These are phyloP conservation scores for Cupressus sempervirens DNA, from an alignment of 75 land plant species.

Conservation along the genomic window DNA sequence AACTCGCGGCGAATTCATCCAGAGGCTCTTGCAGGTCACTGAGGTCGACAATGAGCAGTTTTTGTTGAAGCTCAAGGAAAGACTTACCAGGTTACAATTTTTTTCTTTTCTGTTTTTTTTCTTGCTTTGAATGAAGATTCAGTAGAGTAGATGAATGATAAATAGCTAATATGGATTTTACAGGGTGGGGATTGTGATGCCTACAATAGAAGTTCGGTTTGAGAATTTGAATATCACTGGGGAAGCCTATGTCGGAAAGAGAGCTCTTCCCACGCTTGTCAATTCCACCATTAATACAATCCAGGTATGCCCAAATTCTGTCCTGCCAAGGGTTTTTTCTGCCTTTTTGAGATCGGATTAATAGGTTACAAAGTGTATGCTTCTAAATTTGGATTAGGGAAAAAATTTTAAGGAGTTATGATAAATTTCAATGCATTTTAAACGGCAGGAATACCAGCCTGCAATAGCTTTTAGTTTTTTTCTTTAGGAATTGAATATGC, in stretches of 20 bases:
- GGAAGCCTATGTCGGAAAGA: constrained; percentile 49
- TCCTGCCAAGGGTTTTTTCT: too few relatives aligned
- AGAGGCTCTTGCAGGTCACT: constrained; percentile 44
- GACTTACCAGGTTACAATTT: constrained; percentile 51
- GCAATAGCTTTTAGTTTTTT: too few relatives aligned
- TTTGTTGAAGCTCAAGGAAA: constrained; percentile 47
- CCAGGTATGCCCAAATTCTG: constrained; percentile 29
- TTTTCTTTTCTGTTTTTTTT: background rate
- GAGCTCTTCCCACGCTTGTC: constrained; percentile 63
- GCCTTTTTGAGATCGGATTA: background rate
- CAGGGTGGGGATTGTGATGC: constrained; percentile 77
- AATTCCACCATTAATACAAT: constrained; percentile 37
- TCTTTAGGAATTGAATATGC: too few relatives aligned
- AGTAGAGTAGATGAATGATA: background rate
- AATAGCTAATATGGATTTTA: background rate
- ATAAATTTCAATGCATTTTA: too few relatives aligned
- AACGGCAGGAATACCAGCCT: too few relatives aligned
- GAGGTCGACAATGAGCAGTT: constrained; percentile 85
- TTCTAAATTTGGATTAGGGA: too few relatives aligned
- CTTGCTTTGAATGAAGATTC: background rate
- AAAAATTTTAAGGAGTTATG: too few relatives aligned
- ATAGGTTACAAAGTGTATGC: too few relatives aligned
- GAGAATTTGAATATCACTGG: constrained; percentile 58
- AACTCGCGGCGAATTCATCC: constrained; percentile 40
- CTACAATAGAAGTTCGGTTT: constrained; percentile 75